A percentile compares a stretch with the other conserved stretches of the same genome.
These are phyloP conservation scores for Allium fistulosum DNA, from an alignment of 106 monocot genomes.

Conservation along the genomic window DNA sequence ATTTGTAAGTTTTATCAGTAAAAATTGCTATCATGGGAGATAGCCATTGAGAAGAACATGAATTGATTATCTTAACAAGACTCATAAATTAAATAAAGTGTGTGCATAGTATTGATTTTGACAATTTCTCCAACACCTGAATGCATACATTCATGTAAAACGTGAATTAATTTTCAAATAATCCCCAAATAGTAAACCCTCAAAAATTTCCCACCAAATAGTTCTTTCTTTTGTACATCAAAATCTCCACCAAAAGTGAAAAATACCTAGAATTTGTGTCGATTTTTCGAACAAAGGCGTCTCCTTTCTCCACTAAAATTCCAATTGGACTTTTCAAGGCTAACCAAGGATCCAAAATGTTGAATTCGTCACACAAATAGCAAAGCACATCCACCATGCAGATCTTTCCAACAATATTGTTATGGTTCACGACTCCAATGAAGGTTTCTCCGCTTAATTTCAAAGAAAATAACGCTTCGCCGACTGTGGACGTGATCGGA, in stretches of 20 bases:
- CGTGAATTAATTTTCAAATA: not conserved
- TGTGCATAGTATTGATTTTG: too few relatives aligned
- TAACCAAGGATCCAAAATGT: constrained; percentile 18
- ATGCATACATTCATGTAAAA: too few relatives aligned
- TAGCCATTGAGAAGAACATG: too few relatives aligned
- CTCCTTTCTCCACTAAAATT: constrained; percentile 16
- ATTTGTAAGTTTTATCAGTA: too few relatives aligned
- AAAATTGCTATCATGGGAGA: too few relatives aligned
- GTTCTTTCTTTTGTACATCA: too few relatives aligned
- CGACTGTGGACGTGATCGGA: constrained; percentile 33
- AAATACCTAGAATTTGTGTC: constrained; percentile 48
- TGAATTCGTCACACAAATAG: constrained; percentile 39
- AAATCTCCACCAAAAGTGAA: not conserved
- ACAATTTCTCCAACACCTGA: too few relatives aligned
- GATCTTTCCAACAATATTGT: constrained; percentile 29
- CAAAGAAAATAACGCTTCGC: constrained; percentile 41
- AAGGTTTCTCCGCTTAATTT: constrained; percentile 12
- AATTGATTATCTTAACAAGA: too few relatives aligned
- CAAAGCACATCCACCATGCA: constrained; percentile 66
- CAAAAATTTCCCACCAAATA: too few relatives aligned
- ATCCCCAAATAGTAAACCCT: not conserved
- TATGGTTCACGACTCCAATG: not conserved
- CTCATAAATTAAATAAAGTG: too few relatives aligned
- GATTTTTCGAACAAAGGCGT: constrained; percentile 20
- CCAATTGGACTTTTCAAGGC: constrained; percentile 48